Evolutionary conservation across 208 protist genomes (phyloP), one percentile per base, ranked within the genome.

Genomic region (Trypanosoma scelopori): DNA sequence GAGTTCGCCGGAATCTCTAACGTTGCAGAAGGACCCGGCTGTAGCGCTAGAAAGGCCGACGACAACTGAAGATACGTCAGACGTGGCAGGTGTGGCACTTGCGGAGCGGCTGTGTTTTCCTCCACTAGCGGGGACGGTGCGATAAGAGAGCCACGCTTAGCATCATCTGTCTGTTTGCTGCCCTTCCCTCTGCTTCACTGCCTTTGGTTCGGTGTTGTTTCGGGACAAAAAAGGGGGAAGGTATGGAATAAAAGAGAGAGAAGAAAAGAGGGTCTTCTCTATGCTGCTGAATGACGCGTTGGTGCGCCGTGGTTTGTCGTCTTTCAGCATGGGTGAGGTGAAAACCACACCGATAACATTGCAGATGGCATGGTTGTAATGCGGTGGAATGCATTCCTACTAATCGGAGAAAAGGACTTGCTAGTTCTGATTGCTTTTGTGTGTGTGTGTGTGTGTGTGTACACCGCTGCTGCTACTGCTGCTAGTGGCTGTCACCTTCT

Each of bases 1-100:
- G 2, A 7, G 16, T 23, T 16, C 9, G 9, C 12, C 42, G 15
- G 25, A 27, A 35, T 12, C 22, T 18, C 45, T 13, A 32, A 18
- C 9, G 46, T 35, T 65, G 32, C 59, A 65, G 20, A 37, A 15
- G 12, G 25, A 52, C 22, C 59, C 59, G 18, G 55, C 23, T 46
- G 30, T 5, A 18, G n/a, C 42, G 41, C 41, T 47, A 18, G 3
- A 7, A 47, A 43, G 16, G 45, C 23, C 23, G 15, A n/a, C 5
- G 45, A 23, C n/a, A 28, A n/a, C 39, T 28, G n/a, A 3, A 46
- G 15, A 30, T 12, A 9, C 4, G 5, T 5, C 22, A 30, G 6
- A 15, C 45, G 30, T n/a, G 13, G 37, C 7, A 27, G 25, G 46
- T 3, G 27, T 59, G 25, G 16, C 16, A 39, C 15, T 59, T 30